Percentiles rank a stretch among this genome's conserved stretches.
These are phyloP conservation scores for Apiotrichum montevideense DNA, from an alignment of 1,284 basidiomycete species.

Conservation along the genomic window DNA sequence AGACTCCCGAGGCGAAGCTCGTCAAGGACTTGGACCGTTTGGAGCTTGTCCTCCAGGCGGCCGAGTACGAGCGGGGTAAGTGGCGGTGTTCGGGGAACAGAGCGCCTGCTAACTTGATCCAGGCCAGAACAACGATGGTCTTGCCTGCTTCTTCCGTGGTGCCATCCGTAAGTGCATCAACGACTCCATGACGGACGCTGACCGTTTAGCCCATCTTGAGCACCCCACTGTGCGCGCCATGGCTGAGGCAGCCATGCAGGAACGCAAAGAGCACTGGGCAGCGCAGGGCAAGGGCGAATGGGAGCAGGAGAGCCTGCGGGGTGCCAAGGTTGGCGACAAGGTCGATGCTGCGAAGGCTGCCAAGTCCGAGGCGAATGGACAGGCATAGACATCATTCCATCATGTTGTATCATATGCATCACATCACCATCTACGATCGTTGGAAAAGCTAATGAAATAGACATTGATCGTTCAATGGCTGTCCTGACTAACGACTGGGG, in stretches of 20 bases:
- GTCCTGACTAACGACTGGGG: no score
- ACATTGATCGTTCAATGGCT: no score
- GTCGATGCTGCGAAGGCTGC: conserved; percentile 5
- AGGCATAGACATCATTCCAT: background rate
- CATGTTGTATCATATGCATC: conserved; percentile 9
- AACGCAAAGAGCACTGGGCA: conserved; percentile 48
- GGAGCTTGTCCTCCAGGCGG: conserved; percentile 71
- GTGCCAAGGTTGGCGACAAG: conserved; percentile 17
- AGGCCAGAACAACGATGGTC: conserved; percentile 42
- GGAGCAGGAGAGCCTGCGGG: conserved; percentile 29
- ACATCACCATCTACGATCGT: background rate
- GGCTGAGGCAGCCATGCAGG: conserved; percentile 61
- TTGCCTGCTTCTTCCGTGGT: conserved; percentile 44
- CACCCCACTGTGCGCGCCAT: conserved; percentile 72
- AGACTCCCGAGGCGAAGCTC: conserved; percentile 75
- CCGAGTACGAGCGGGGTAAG: conserved; percentile 53
- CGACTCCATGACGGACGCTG: background rate
- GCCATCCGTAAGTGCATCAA: conserved; percentile 34
- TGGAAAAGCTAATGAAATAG: no score
- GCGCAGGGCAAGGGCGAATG: conserved; percentile 34
- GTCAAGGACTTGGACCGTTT: conserved; percentile 93
- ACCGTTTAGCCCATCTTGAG: conserved; percentile 49
- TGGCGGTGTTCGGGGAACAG: background rate
- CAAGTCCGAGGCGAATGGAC: background rate
- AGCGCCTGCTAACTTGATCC: background rate